A percentile compares a stretch with the other conserved stretches of the same genome.
phyloP scores from a whole-genome alignment of 176 grass and related monocot species.

The Guadua angustifolia region DNA sequence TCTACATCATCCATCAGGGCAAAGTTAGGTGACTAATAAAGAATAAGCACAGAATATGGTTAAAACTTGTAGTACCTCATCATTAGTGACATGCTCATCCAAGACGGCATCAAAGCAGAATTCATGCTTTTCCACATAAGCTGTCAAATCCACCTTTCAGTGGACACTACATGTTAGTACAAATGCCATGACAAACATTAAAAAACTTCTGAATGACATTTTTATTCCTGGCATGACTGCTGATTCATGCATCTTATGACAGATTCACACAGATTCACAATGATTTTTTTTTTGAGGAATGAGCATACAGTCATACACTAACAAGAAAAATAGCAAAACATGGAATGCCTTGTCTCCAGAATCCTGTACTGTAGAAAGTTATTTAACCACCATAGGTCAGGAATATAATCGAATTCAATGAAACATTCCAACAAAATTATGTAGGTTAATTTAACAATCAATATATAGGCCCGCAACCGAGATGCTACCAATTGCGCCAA shows the following conservation, averaged over 20 bases:
- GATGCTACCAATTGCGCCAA: background rate
- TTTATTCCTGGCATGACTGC: slow-evolving; percentile 28
- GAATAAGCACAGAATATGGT: slow-evolving; percentile 7
- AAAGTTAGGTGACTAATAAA: background rate
- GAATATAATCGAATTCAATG: background rate
- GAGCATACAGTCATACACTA: background rate
- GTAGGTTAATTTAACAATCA: background rate
- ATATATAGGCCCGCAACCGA: slow-evolving; percentile 23
- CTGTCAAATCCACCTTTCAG: slow-evolving; percentile 90
- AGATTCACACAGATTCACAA: background rate
- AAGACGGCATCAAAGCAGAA: slow-evolving; percentile 97
- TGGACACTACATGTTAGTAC: slow-evolving; percentile 43
- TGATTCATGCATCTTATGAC: background rate
- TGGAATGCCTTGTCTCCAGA: background rate
- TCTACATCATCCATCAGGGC: slow-evolving; percentile 12
- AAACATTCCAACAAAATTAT: background rate
- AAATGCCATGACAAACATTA: slow-evolving; percentile 4
- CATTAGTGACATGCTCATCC: slow-evolving; percentile 82
- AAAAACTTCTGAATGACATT: background rate
- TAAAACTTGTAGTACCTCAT: slow-evolving; percentile 68
- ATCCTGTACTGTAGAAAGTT: background rate
- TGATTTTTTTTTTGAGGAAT: background rate
- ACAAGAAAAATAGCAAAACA: slow-evolving; percentile 26
- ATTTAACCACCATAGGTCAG: background rate
- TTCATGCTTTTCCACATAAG: slow-evolving; percentile 91